These are phyloP conservation scores for Mucor piriformis DNA, from an alignment of 371 early-diverging fungal genomes.

Conservation along the genomic window DNA sequence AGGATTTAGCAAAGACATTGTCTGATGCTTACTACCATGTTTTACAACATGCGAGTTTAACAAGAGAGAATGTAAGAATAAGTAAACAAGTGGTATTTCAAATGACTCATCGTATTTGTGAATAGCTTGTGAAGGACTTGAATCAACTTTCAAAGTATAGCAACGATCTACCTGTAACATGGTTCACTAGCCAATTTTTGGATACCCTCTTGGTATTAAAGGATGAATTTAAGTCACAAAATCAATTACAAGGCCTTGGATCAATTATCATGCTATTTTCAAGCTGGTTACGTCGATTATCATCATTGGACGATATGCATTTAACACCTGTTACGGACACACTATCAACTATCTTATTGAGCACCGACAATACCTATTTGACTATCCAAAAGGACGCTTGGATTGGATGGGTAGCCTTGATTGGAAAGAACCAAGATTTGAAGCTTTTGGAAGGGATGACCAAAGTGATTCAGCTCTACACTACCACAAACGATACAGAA, in stretches of 20 bases:
- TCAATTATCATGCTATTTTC: slow-evolving; percentile 31
- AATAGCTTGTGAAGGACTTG: slow-evolving; percentile 34
- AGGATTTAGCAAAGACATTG: slow-evolving; percentile 37
- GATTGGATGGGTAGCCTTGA: slow-evolving; percentile 41
- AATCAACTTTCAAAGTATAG: slow-evolving; percentile 39
- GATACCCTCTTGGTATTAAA: slow-evolving; percentile 23
- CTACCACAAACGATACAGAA: neutral
- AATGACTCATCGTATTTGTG: slow-evolving; percentile 1
- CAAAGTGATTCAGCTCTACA: slow-evolving; percentile 14
- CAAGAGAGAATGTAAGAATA: slow-evolving; percentile 22
- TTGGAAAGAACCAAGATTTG: slow-evolving; percentile 30
- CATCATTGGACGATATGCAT: slow-evolving; percentile 12
- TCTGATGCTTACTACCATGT: slow-evolving; percentile 43
- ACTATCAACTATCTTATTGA: slow-evolving; percentile 7
- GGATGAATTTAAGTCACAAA: neutral
- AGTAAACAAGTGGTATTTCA: neutral
- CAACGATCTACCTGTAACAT: slow-evolving; percentile 47
- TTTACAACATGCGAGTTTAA: slow-evolving; percentile 29
- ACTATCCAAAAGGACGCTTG: slow-evolving; percentile 36
- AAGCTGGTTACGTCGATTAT: slow-evolving; percentile 36
- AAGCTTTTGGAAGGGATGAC: slow-evolving; percentile 30
- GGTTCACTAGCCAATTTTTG: slow-evolving; percentile 43
- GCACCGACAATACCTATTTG: neutral
- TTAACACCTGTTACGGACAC: slow-evolving; percentile 18
- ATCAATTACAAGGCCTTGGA: neutral